Conservation (phyloP, 345 rosid species). For the Ceriops tagal region DNA sequence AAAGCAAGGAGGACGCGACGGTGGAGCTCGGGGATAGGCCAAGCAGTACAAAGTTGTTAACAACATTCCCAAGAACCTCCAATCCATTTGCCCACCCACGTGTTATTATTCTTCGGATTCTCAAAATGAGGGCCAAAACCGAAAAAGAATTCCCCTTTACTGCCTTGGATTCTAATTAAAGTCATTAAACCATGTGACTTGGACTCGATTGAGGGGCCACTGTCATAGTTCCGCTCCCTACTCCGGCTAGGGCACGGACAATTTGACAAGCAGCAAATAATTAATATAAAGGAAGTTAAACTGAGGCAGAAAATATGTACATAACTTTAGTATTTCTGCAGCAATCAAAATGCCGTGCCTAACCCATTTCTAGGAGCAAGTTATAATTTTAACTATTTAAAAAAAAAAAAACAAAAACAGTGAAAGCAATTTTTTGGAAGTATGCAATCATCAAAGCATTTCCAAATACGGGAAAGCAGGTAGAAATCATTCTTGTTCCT, state of each 20-base stretch:
- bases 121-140: conserved; percentile 30
- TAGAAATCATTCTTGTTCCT: conserved; percentile 22
- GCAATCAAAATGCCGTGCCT: not conserved
- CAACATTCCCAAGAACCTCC: too few species aligned
- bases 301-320: not conserved
- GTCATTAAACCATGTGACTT: conserved; percentile 39
- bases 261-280: conserved; percentile 17
- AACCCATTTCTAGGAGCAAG: conserved; percentile 7
- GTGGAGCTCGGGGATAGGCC: too few species aligned
- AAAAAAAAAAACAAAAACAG: not conserved
- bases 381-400: not conserved
- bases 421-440: conserved; percentile 30
- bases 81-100: conserved; percentile 12
- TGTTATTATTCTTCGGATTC: conserved; percentile 42
- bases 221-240: not conserved
- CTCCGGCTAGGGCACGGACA: not conserved
- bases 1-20: too few species aligned
- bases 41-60: too few species aligned
- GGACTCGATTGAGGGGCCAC: conserved; percentile 15
- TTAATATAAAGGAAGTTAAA: not conserved
- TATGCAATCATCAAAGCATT: conserved; percentile 17
- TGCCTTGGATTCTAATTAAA: conserved; percentile 47
- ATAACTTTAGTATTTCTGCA: not conserved
- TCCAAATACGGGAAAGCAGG: conserved; percentile 15
- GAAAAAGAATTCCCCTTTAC: conserved; percentile 18